Base-by-base conservation (phyloP, 148 eudicot genomes). In the Bassia scoparia region DNA sequence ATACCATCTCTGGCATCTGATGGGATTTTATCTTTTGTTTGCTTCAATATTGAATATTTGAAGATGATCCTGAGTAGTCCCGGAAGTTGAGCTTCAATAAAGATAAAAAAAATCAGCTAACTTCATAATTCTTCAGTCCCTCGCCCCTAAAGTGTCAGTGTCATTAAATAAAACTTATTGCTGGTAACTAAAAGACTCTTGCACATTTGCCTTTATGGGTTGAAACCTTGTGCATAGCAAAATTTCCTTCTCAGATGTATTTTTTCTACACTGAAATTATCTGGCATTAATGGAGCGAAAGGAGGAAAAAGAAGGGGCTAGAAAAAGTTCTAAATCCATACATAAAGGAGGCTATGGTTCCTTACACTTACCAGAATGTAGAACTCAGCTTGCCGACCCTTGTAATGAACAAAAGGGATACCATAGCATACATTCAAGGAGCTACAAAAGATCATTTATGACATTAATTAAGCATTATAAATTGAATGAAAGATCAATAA, bases 1-100 rank as follows among this genome's bases (percentile, higher is more conserved):
- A 34, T 61, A 87, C 98, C 98, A 85, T 91, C 83, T 93, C 98
- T 55, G 98, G 97, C 98, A 90, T 93, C 80, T 89, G 98, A 70
- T 93, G 79, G 8, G 97, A 87, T 82, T 93, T 93, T 60, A 93
- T 75, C 80, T 93, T 93, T 17, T 88, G 67, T 93, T 93, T 61
- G 87, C 81, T 76, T 93, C 97, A 64, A 93, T 90, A 76, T 93
- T 93, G 75, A 93, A 93, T 67, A 93, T 89, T 72, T 93, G 97
- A 34, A 93, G 83, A 80, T 90, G 97, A 79, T 93, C 98, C 81
- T 93, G 98, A 75, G 94, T 89, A 59, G 95, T 93, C 61, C 97
- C 97, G 94, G 82, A 74, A 93, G 81, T 93, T 89, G 94, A 76
- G 98, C 98, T 93, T 78, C 92, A 90, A 67, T 81, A 83, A 61